These are phyloP conservation scores for Monascus ruber DNA, from an alignment of 2,329 filamentous ascomycete species.

Conservation along the genomic window DNA sequence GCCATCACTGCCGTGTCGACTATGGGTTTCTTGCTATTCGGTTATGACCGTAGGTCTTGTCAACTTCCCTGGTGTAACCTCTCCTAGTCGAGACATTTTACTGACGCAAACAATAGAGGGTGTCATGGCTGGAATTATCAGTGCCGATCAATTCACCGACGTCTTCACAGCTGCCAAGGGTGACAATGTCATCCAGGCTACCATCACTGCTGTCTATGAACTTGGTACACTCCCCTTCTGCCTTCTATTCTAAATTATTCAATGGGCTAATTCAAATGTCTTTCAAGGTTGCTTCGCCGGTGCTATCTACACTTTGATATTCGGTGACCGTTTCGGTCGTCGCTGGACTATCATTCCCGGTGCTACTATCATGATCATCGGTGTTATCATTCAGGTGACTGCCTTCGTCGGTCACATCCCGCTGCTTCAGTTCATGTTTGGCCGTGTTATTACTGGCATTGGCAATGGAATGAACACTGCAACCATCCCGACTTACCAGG, in stretches of 20 bases:
- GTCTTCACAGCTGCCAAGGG: slow-evolving; percentile 21
- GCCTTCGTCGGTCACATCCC: slow-evolving; percentile 19
- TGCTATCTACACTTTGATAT: slow-evolving; percentile 25
- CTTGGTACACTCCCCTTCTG: slow-evolving; percentile 6
- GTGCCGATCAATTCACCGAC: slow-evolving; percentile 18
- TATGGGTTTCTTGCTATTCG: slow-evolving; percentile 51
- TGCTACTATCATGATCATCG: slow-evolving; percentile 39
- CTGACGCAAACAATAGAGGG: slow-evolving; percentile 13
- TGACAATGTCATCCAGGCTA: slow-evolving; percentile 15
- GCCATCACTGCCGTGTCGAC: slow-evolving; percentile 53
- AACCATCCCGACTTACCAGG: slow-evolving; percentile 44
- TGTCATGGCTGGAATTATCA: slow-evolving; percentile 31
- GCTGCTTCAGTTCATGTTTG: slow-evolving; percentile 41
- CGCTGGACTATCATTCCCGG: slow-evolving; percentile 45
- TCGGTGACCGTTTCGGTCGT: slow-evolving; percentile 26
- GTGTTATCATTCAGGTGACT: slow-evolving; percentile 29
- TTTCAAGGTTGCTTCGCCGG: slow-evolving; percentile 22
- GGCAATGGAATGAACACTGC: slow-evolving; percentile 47
- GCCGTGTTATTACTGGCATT: slow-evolving; percentile 41
- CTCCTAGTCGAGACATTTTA: not conserved
- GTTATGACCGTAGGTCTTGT: slow-evolving; percentile 40
- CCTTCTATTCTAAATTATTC: not conserved
- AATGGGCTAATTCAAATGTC: not conserved
- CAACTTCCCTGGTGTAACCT: not conserved
- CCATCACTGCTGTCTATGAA: slow-evolving; percentile 23